Evolutionary conservation across 2,329 filamentous ascomycete genomes (phyloP), one percentile per base, ranked within the genome.

Genomic region (Exophiala dermatitidis): DNA sequence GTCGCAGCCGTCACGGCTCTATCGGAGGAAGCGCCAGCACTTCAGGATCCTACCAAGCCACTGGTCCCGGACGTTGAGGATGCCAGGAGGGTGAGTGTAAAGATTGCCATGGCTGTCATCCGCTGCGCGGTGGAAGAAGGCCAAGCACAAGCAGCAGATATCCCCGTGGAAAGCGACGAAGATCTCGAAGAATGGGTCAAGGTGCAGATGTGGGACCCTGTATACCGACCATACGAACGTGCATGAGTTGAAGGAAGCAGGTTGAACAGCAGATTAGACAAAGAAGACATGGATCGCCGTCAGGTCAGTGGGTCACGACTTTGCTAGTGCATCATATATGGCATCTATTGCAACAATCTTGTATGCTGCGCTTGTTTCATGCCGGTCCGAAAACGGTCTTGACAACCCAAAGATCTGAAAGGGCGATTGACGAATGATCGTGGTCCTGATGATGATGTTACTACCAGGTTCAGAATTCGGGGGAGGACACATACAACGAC

Each of bases 1-100:
- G 86, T 94, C 0, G 86, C 86, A 0, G 90, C 89, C 0, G 83
- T 87, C 2, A 79, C 84, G 63, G 86, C 83, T 2, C 78, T 95
- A 0, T 84, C 87, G 0, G 78, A 77, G 3, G 75, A 85, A 53
- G 85, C 85, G 0, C 90, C 90, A 0, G 85, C 86, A 0, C 72
- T 90, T 0, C 70, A 77, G 28, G 81, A 88, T 61, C 70, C 78
- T 0, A 78, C 76, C 6, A 80, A 79, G 10, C 85, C 85, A 0
- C 72, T 95, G 3, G 69, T 95, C 1, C 89, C 89, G 0, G 88
- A 88, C 54, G 86, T 95, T 0, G 79, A 80, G 3, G 76, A 84
- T 34, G 88, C 91, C 6, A 75, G 87, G 1, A 77, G 84, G 9
- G 84, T 94, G 10, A 91, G 86, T 62, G 83, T 91, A 2, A 74